Percentiles rank a stretch among this genome's conserved stretches.
These are phyloP conservation scores for Leptodontidium sp. DNA, from an alignment of 2,329 filamentous ascomycete genomes.

Conservation along the genomic window DNA sequence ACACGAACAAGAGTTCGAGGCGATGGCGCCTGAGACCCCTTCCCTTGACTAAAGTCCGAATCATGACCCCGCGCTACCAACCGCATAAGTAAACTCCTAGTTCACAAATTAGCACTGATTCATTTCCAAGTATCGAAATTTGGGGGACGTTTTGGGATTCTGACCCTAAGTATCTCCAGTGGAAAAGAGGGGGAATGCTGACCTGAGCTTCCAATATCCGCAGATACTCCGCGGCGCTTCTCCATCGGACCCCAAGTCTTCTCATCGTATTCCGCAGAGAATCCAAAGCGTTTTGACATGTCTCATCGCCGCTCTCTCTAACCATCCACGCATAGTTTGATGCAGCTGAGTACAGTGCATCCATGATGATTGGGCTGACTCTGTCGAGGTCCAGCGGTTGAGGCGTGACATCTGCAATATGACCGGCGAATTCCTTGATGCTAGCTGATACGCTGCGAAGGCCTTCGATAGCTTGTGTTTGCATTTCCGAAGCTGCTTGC, in stretches of 20 bases:
- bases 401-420: conserved; percentile 38
- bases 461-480: conserved; percentile 47
- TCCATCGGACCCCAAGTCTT: conserved; percentile 47
- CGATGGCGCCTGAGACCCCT: background rate
- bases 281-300: conserved; percentile 44
- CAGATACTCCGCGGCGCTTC: conserved; percentile 49
- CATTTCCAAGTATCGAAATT: background rate
- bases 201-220: conserved; percentile 48
- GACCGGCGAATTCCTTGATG: conserved; percentile 45
- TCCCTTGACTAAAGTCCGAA: background rate
- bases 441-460: conserved; percentile 45
- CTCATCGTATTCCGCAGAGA: conserved; percentile 45
- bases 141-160: too few relatives aligned
- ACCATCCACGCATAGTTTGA: conserved; percentile 51
- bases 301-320: conserved; percentile 48
- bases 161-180: too few relatives aligned
- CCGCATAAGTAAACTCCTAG: conserved; percentile 46
- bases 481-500: conserved; percentile 45
- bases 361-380: conserved; percentile 50
- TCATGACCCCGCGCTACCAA: conserved; percentile 33
- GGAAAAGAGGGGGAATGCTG: background rate
- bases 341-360: conserved; percentile 50
- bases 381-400: conserved; percentile 41
- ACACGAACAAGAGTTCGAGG: background rate
- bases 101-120: background rate